These are phyloP conservation scores for Diaporthe destruens DNA, from an alignment of 2,329 filamentous ascomycete genomes.

Conservation along the genomic window DNA sequence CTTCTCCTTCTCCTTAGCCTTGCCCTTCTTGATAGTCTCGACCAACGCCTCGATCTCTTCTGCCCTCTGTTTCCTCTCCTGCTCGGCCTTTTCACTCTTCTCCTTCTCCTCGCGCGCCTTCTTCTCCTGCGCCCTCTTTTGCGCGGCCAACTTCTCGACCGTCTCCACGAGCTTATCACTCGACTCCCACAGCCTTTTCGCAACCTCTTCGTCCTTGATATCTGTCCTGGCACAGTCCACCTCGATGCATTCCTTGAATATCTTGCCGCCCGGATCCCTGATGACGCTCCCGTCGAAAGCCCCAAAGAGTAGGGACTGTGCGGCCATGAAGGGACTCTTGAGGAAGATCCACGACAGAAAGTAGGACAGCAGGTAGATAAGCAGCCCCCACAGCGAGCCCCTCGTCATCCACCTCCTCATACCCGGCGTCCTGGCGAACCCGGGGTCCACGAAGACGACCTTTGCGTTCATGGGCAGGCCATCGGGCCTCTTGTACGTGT, in stretches of 20 bases:
- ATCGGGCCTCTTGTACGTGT: slow-evolving; percentile 86
- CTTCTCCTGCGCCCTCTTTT: slow-evolving; percentile 61
- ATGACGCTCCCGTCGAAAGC: slow-evolving; percentile 83
- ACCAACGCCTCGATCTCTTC: slow-evolving; percentile 55
- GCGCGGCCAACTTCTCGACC: slow-evolving; percentile 83
- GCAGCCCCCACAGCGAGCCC: slow-evolving; percentile 84
- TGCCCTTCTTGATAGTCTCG: slow-evolving; percentile 59
- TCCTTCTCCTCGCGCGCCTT: slow-evolving; percentile 51
- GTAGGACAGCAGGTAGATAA: slow-evolving; percentile 82
- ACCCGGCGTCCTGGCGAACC: slow-evolving; percentile 85
- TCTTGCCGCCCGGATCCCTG: slow-evolving; percentile 73
- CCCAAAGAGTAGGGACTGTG: slow-evolving; percentile 87
- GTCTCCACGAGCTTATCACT: slow-evolving; percentile 87
- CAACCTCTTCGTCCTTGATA: slow-evolving; percentile 81
- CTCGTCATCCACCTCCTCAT: slow-evolving; percentile 88
- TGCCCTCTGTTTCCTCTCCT: slow-evolving; percentile 48
- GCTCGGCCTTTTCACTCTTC: slow-evolving; percentile 50
- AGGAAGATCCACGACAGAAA: slow-evolving; percentile 87
- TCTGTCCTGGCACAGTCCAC: slow-evolving; percentile 79
- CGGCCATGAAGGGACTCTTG: slow-evolving; percentile 85
- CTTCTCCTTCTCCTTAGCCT: slow-evolving; percentile 50
- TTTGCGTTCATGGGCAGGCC: slow-evolving; percentile 83
- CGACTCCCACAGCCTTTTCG: slow-evolving; percentile 89
- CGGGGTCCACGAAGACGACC: slow-evolving; percentile 90
- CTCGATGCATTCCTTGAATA: slow-evolving; percentile 91